Conservation (phyloP, 1,139 yeast genomes). For the Chernovozyma sophiae-reginae region DNA sequence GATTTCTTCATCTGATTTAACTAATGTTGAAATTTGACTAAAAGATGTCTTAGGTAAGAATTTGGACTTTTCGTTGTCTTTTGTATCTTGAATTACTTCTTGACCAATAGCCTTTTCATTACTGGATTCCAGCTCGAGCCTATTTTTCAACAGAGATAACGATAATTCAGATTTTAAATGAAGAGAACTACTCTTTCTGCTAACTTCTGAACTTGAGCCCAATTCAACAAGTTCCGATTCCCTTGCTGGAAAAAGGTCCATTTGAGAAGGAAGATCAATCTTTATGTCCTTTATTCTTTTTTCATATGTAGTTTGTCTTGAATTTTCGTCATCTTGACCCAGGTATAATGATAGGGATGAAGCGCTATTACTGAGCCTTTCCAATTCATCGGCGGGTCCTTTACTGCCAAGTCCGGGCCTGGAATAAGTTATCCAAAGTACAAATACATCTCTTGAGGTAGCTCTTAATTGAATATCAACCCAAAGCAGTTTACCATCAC, state of each 20-base stretch:
- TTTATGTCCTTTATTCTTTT: neutral
- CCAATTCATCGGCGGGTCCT: slow-evolving; percentile 22
- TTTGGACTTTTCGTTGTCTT: neutral
- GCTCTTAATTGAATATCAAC: slow-evolving; percentile 83
- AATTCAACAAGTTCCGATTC: slow-evolving; percentile 31
- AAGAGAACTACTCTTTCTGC: slow-evolving; percentile 30
- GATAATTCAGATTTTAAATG: slow-evolving; percentile 24
- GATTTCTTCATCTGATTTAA: slow-evolving; percentile 6
- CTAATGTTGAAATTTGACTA: neutral
- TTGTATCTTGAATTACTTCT: slow-evolving; percentile 2
- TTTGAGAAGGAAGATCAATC: slow-evolving; percentile 51
- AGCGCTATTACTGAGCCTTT: slow-evolving; percentile 18
- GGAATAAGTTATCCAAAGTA: slow-evolving; percentile 88
- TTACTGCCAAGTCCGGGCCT: slow-evolving; percentile 29
- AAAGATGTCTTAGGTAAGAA: slow-evolving; percentile 1
- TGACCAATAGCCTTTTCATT: neutral
- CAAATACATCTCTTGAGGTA: slow-evolving; percentile 52
- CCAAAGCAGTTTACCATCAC: slow-evolving; percentile 60
- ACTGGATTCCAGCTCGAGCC: slow-evolving; percentile 2
- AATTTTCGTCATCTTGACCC: slow-evolving; percentile 4
- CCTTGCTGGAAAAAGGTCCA: slow-evolving; percentile 43
- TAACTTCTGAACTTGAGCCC: slow-evolving; percentile 27
- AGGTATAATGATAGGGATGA: slow-evolving; percentile 17
- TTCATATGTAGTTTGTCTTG: neutral
- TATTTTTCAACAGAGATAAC: slow-evolving; percentile 9